Evolutionary conservation across 768 basidiomycete genomes (phyloP), one percentile per base, ranked within the genome.

Genomic region (Sporobolomyces phaffii): DNA sequence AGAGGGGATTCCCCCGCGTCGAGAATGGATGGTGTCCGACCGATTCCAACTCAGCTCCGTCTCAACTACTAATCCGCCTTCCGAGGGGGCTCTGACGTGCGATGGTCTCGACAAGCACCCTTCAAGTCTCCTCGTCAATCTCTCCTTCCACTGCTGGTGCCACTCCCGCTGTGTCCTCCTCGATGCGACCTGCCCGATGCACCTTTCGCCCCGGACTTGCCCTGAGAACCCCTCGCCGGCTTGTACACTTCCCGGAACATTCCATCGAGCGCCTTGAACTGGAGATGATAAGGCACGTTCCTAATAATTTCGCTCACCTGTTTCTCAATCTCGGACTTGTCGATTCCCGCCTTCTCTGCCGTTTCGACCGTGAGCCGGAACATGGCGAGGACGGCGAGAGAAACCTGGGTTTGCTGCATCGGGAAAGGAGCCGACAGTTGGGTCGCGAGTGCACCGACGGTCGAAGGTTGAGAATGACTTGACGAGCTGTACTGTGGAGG

Each of bases 331-430:
- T 90, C 77, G 44, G 75, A 70, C 84, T 85, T 54, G 82, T 87
- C 28, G 76, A 77, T 77, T 2, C 78, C 78, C 3, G 86, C 86
- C 75, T 86, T 87, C 76, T 82, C 80, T 9, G 91, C 91, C 75
- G 87, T 91, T 71, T 91, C 90, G 54, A 86, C 80, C 9, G 87
- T 81, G 80, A 97, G 84, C 29, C 88, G 83, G 80, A 91, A 91
- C 77, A 98, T 84, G 18, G 92, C 91, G 56, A 98, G 81, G 15
- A 98, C 89, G 13, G 93, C 92, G 36, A 98, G 83, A 13, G 90
- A 90, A 28, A 94, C 88, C 72, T 93, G 92, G 1, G 92, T 97
- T 79, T 99, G 94, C 74, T 93, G 90, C 44, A 85, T 81, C 24
- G 86, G 86, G 74, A 91, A 90, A 17, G 89, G 84, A 5, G 90